A percentile compares a stretch with the other conserved stretches of the same genome.
Evolutionary conservation across 257 asterid species (phyloP).

Genomic region (Phtheirospermum japonicum): DNA sequence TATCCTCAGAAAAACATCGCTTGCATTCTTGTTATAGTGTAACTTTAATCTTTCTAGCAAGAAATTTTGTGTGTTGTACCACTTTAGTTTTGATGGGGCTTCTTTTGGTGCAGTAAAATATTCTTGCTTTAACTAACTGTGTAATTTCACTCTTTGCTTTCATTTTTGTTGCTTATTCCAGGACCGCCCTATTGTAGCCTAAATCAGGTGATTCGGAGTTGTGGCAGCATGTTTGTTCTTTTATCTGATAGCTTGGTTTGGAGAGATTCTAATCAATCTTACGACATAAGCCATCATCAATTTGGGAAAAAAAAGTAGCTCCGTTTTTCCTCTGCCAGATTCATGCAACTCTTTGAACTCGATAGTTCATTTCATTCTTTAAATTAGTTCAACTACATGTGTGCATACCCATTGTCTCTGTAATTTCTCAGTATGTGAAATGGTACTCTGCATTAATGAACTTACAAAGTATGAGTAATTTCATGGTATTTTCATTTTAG

Average conservation of each 20-base stretch:
- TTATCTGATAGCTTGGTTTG: no score
- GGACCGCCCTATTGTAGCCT: constrained; percentile 45
- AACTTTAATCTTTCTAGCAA: background rate
- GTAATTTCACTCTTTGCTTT: constrained; percentile 3
- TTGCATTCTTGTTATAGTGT: background rate
- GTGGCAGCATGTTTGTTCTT: constrained; percentile 24
- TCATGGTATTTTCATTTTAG: no score
- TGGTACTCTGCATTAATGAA: constrained; percentile 5
- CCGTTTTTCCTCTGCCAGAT: constrained; percentile 20
- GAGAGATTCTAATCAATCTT: constrained; percentile 10
- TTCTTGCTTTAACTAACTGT: background rate
- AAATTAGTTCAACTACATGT: constrained; percentile 30
- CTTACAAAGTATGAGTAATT: no score
- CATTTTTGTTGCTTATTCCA: constrained; percentile 23
- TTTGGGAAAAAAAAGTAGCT: constrained; percentile 25
- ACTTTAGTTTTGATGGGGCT: background rate
- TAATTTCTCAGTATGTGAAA: constrained; percentile 16
- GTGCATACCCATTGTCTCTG: constrained; percentile 2
- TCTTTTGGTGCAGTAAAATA: background rate
- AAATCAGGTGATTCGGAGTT: constrained; percentile 19
- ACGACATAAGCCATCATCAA: background rate
- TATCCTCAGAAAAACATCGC: background rate
- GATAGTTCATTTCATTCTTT: constrained; percentile 25
- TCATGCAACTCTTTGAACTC: constrained; percentile 23
- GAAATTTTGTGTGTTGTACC: background rate